Evolutionary conservation across 2,329 filamentous ascomycete species (phyloP).

Genomic region (Ascochyta lentis): DNA sequence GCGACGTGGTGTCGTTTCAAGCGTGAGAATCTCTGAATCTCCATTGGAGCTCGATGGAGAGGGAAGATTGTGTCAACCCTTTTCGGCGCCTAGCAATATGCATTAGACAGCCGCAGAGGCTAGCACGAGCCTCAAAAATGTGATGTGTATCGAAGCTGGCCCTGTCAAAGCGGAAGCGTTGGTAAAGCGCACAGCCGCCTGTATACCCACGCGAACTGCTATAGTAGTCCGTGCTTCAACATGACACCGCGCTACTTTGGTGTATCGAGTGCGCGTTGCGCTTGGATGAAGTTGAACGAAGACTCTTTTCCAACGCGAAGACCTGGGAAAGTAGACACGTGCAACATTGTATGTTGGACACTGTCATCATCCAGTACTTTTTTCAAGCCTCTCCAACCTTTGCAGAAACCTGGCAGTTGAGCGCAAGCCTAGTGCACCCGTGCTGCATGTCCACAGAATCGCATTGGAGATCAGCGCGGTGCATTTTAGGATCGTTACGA

Average conservation of each 20-base stretch:
- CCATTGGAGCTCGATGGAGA: slow-evolving; percentile 11
- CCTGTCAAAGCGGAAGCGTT: slow-evolving; percentile 5
- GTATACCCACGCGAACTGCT: not conserved
- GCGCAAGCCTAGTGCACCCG: not conserved
- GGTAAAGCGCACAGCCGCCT: not conserved
- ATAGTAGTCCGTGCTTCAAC: not conserved
- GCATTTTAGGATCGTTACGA: not conserved
- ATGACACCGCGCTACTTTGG: not conserved
- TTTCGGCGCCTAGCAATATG: slow-evolving; percentile 9
- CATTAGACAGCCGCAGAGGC: not conserved
- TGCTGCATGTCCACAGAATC: not conserved
- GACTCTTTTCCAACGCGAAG: no score
- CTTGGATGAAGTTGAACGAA: not conserved
- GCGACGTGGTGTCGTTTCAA: slow-evolving; percentile 16
- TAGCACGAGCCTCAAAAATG: slow-evolving; percentile 1
- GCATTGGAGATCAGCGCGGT: not conserved
- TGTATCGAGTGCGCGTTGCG: not conserved
- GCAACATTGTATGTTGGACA: not conserved
- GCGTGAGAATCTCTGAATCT: not conserved
- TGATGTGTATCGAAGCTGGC: slow-evolving; percentile 1
- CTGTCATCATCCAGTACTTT: no score
- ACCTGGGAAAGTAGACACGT: not conserved
- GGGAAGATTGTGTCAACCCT: not conserved
- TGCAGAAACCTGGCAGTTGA: not conserved
- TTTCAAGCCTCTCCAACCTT: not conserved